Evolutionary conservation across 2,329 filamentous ascomycete genomes (phyloP), one percentile per base, ranked within the genome.

Genomic region (Talaromyces sp.): DNA sequence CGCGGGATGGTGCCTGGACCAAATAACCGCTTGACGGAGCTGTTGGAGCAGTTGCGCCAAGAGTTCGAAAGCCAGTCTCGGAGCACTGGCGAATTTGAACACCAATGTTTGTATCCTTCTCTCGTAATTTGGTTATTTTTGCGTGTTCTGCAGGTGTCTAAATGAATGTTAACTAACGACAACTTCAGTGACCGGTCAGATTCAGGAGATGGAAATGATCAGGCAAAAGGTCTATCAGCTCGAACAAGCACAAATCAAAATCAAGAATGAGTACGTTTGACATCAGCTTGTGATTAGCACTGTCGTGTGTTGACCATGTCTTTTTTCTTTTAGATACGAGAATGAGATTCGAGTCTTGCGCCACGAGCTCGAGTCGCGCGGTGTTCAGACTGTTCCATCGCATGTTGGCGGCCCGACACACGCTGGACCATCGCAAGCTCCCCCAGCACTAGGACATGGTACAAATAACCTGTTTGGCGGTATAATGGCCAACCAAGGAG

Each of bases 151-250:
- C 25, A 33, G 28, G 45, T 21, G n/a, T 28, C 9, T 48, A 9
- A 31, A 48, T 19, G 39, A 15, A 28, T 22, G 21, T 6, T 36
- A 11, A 56, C 68, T 67, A 65, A 69, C 64, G 64, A 63, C 60
- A 60, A 57, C 58, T 67, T 65, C 73, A 97, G 94, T 97, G 70
- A 86, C 89, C 59, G 84, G 86, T 52, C 94, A 99, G 73, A 88
- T 97, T 63, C 88, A 93, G 69, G 94, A 99, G 77, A 94, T 97
- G 83, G 90, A 96, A 72, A 84, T 96, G 69, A 91, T 99, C 52
- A 84, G 92, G 63, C 88, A 92, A 71, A 97, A 96, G 76, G 90
- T 99, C 60, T 97, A 91, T 70, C 85, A 89, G 66, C 85, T 99
- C 73, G 94, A 99, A 74, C 91, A 95, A 72, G 85, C 87, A 51